phyloP scores from a whole-genome alignment of 2,329 filamentous ascomycete species.

The Coleophoma eucalyptorum region DNA sequence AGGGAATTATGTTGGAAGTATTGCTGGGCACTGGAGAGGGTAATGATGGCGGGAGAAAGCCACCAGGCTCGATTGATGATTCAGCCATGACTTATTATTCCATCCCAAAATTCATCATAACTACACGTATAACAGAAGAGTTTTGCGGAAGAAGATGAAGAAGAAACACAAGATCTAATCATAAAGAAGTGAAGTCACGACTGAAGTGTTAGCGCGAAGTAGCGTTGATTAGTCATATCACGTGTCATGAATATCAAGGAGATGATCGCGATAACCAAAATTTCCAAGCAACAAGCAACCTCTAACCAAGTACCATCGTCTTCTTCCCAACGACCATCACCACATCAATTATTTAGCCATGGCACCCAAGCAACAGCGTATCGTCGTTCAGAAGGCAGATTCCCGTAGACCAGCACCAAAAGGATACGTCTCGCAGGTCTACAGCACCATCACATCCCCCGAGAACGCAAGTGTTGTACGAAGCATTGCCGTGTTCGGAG shows the following conservation, averaged over 20 bases:
- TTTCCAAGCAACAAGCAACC: not conserved
- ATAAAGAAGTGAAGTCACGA: not conserved
- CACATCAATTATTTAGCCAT: constrained; percentile 36
- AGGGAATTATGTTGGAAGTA: constrained; percentile 33
- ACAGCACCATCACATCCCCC: constrained; percentile 58
- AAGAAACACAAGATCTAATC: not conserved
- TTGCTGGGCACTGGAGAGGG: constrained; percentile 53
- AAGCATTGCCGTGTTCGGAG: constrained; percentile 64
- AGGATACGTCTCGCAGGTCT: constrained; percentile 54
- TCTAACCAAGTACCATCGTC: not conserved
- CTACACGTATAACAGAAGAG: not conserved
- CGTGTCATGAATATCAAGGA: not conserved
- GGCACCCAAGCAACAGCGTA: constrained; percentile 59
- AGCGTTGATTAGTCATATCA: too few species aligned
- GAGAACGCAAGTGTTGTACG: constrained; percentile 68
- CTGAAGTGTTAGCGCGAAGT: too few species aligned
- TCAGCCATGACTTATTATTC: constrained; percentile 9
- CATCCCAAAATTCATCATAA: not conserved
- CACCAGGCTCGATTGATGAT: constrained; percentile 30
- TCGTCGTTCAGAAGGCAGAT: constrained; percentile 44
- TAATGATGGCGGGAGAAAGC: constrained; percentile 43
- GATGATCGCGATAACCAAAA: not conserved
- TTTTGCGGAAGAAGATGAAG: not conserved
- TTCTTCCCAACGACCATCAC: not conserved
- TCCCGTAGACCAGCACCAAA: constrained; percentile 36